phyloP scores from a whole-genome alignment of 768 basidiomycete genomes.

The Chlorophyllum brunneum region DNA sequence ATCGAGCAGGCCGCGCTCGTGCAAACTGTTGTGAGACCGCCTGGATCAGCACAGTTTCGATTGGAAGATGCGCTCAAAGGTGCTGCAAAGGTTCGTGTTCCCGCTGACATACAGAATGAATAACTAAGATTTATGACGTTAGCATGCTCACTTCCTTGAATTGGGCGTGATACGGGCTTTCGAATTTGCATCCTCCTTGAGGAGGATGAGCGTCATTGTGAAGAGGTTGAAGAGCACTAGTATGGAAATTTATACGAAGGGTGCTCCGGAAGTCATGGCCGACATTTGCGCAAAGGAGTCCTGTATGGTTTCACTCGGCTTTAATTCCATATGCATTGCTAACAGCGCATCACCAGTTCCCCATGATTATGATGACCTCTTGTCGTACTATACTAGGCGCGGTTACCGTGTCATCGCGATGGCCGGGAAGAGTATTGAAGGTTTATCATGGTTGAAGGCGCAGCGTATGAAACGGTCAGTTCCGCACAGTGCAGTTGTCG shows the following conservation, averaged over 20 bases:
- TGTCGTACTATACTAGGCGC: conserved; percentile 94
- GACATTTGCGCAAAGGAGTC: conserved; percentile 92
- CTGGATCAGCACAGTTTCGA: conserved; percentile 86
- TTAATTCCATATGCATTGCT: background rate
- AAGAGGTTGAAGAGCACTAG: conserved; percentile 89
- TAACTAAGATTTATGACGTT: background rate
- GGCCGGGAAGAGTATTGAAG: conserved; percentile 92
- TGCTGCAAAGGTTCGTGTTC: conserved; percentile 56
- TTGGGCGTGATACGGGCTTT: conserved; percentile 94
- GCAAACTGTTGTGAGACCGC: conserved; percentile 93
- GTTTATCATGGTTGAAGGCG: conserved; percentile 94
- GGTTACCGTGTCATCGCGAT: conserved; percentile 98
- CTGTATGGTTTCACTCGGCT: conserved; percentile 50
- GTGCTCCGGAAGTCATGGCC: conserved; percentile 97
- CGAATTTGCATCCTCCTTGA: conserved; percentile 90
- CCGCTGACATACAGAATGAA: background rate
- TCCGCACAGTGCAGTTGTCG: background rate
- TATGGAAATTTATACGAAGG: conserved; percentile 99
- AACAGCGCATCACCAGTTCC: conserved; percentile 58
- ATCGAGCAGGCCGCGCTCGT: conserved; percentile 84
- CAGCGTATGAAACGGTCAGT: conserved; percentile 90
- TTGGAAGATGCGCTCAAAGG: conserved; percentile 93
- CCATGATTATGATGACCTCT: conserved; percentile 90
- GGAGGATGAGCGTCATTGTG: conserved; percentile 97
- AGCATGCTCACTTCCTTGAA: conserved; percentile 98